phyloP scores from a whole-genome alignment of 345 rosid species.

The Linum tenue region DNA sequence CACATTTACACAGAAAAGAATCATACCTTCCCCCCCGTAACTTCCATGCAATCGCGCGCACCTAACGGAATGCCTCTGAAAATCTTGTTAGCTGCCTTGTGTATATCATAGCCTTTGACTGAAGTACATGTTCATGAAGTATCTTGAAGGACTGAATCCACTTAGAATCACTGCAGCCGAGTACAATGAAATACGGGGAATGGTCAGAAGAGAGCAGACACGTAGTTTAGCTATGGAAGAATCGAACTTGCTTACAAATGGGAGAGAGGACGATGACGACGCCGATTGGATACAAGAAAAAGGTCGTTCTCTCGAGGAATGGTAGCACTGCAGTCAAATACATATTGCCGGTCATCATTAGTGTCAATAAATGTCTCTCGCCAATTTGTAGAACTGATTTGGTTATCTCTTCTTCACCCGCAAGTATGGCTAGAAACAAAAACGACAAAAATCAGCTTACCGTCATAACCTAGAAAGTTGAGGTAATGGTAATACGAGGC shows the following conservation, averaged over 20 bases:
- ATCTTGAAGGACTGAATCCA: constrained; percentile 97
- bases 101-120: constrained; percentile 54
- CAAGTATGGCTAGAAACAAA: neutral
- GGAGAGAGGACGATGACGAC: constrained; percentile 69
- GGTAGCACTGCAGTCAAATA: constrained; percentile 61
- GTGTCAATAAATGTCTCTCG: neutral
- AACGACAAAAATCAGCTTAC: constrained; percentile 31
- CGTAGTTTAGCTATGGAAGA: neutral
- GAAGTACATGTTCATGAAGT: constrained; percentile 83
- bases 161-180: constrained; percentile 70
- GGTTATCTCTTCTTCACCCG: neutral
- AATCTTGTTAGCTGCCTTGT: neutral
- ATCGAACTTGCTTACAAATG: constrained; percentile 38
- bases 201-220: neutral
- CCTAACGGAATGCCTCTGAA: neutral
- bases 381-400: neutral
- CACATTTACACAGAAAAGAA: neutral
- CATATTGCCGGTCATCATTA: constrained; percentile 4
- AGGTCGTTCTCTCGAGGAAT: constrained; percentile 91
- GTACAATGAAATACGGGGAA: neutral
- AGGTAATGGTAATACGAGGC: constrained; percentile 94
- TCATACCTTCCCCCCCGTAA: neutral
- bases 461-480: constrained; percentile 95
- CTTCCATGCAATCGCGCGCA: neutral
- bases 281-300: constrained; percentile 94